Base-by-base conservation (phyloP, 2,329 filamentous ascomycete species). In the Aureobasidium zeae region DNA sequence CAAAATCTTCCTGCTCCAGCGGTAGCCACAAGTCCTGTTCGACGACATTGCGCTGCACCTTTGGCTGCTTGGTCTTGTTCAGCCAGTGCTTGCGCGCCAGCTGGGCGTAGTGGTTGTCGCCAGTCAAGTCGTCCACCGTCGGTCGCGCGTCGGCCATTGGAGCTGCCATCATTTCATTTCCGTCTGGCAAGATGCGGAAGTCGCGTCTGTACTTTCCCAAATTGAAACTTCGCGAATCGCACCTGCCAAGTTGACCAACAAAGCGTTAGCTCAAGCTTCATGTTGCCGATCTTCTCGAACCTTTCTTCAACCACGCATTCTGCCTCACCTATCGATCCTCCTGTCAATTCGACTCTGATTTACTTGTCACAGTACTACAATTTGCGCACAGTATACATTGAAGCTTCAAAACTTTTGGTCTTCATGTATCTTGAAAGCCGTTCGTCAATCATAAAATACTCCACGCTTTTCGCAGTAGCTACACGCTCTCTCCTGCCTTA, bases 1-100 rank as follows among this genome's bases (percentile, higher is more conserved):
- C 71, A 58, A 95, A 96, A 44, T 76, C 73, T 44, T 87, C 83
- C 51, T 80, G 79, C 64, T 94, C 87, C 54, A 98, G 67, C 44
- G 79, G 73, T 62, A 93, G 85, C 87, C 89, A 98, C 46, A 98
- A 80, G 57, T 85, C 79, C 53, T 78, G 76, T 68, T 93, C 94
- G 57, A 98, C 67, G 34, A 93, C 77, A 51, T 93, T 83, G 38
- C 72, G 71, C 55, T 85, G 89, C 64, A 85, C 83, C 65, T 80
- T 86, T 36, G 74, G 64, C 20, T 73, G 55, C 57, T 74, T 77
- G 17, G 74, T 68, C 7, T 70, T 62, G 59, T 82, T 81, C 49
- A 94, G 69, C 91, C 91, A 98, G 64, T 89, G 75, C 63, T 84
- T 79, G 57, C 80, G 77, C 49, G 91, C 91, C 51, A 95, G 70